Base-by-base conservation (phyloP, 108 stramenopile species). In the Conticribra guillardii region DNA sequence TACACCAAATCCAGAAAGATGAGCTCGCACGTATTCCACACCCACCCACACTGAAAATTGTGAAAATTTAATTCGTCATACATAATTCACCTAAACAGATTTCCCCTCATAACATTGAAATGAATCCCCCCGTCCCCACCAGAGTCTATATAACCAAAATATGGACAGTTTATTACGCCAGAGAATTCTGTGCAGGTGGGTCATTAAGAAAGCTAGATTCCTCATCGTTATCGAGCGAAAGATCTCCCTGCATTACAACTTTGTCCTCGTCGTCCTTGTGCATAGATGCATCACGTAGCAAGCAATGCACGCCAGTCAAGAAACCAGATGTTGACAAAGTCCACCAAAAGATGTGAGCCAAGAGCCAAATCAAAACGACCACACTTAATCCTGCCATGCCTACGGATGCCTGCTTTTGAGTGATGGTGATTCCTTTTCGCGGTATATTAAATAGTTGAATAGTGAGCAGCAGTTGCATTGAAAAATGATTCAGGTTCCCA, bases 221-320 rank as follows among this genome's bases (percentile, higher is more conserved):
- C 41, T 82, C 83, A 47, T 41, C 37, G n/a, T n/a, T n/a, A 41
- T 84, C 71, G 17, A 81, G 46, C 1, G 60, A 52, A 2, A 91
- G 55, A 72, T 96, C 95, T 28, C 95, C 94, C 31, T 77, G 78
- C 95, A 96, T 96, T 15, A 73, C 85, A 28, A 96, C 85, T 48
- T 76, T 78, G 76, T 96, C 95, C 50, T 87, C 88, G 49, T 88
- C 85, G 80, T 96, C 94, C 79, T 93, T 91, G 65, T 96, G 95
- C 90, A 96, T 89, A 19, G 80, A 82, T 0, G 95, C 95, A 74
- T 96, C 95, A 33, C 95, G 59, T 29, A 96, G 74, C 21, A 86
- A 59, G 7, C 89, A 87, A 77, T 96, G 95, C 1, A 82, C 58
- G 34, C 77, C 67, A 17, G 87, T 75, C 52, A 93, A 67, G 72